These are phyloP conservation scores for Glycyrrhiza uralensis DNA, from an alignment of 306 rosid species.

Conservation along the genomic window DNA sequence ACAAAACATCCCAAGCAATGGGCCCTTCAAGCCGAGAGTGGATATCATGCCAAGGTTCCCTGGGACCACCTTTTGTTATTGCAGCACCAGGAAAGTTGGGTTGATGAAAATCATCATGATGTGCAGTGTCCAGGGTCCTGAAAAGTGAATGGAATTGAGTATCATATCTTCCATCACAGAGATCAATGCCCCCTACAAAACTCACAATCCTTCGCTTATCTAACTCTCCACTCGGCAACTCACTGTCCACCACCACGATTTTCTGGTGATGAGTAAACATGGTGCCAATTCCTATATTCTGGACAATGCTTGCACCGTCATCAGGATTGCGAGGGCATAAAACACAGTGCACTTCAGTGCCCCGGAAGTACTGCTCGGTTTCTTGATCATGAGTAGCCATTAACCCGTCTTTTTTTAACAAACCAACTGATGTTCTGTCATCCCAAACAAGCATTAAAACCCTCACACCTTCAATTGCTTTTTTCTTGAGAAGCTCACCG, in stretches of 20 bases:
- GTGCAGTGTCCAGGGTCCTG: constrained; percentile 53
- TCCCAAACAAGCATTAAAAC: constrained; percentile 72
- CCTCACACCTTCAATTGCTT: constrained; percentile 52
- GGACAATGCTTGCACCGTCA: constrained; percentile 51
- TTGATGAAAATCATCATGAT: constrained; percentile 56
- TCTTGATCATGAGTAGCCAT: constrained; percentile 70
- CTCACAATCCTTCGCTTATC: constrained; percentile 47
- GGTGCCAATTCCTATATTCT: constrained; percentile 38
- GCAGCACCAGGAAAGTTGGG: constrained; percentile 46
- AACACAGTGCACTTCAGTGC: constrained; percentile 48
- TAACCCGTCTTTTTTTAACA: constrained; percentile 46
- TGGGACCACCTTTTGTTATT: constrained; percentile 51
- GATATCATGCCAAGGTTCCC: constrained; percentile 71
- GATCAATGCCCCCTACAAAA: constrained; percentile 59
- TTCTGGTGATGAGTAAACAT: constrained; percentile 69
- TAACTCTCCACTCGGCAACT: constrained; percentile 34
- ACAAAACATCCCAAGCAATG: constrained; percentile 61
- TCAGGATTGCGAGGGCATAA: constrained; percentile 63
- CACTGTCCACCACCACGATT: constrained; percentile 54
- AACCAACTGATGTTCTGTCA: constrained; percentile 49
- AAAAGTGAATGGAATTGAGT: constrained; percentile 57
- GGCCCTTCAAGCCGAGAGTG: constrained; percentile 63
- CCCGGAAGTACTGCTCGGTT: constrained; percentile 31
- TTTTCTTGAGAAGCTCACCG: constrained; percentile 56
- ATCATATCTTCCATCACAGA: constrained; percentile 65